phyloP scores from a whole-genome alignment of 1,139 yeast genomes.

The Yamadazyma kanchanaburiensis region DNA sequence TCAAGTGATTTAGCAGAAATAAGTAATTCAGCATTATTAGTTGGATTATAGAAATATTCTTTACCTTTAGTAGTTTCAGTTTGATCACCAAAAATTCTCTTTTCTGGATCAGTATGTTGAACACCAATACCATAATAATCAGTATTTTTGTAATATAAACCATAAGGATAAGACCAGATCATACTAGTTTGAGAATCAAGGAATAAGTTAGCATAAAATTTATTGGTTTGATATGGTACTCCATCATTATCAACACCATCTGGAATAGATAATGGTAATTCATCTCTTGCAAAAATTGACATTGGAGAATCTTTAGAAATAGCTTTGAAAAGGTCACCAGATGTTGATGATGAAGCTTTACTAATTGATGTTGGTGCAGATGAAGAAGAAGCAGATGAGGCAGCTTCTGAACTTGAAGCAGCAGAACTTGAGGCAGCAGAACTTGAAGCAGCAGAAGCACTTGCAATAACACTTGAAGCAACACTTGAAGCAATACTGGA shows the following conservation, averaged over 20 bases:
- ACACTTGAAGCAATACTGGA: too few relatives aligned
- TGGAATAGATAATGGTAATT: constrained; percentile 52
- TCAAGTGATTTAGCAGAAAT: constrained; percentile 54
- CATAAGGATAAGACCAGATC: constrained; percentile 82
- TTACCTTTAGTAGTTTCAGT: constrained; percentile 22
- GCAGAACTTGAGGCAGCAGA: constrained; percentile 7
- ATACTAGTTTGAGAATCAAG: constrained; percentile 61
- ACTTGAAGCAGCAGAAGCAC: constrained; percentile 6
- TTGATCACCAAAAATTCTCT: constrained; percentile 66
- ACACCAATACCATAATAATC: constrained; percentile 61
- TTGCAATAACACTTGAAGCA: constrained; percentile 1
- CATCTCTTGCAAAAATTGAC: constrained; percentile 43
- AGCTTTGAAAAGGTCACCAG: constrained; percentile 43
- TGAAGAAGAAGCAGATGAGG: constrained; percentile 8
- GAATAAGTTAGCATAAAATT: constrained; percentile 76
- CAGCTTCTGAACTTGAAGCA: constrained; percentile 5
- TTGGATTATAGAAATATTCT: constrained; percentile 54
- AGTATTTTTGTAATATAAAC: constrained; percentile 56
- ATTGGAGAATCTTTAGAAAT: constrained; percentile 50
- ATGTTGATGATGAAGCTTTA: constrained; percentile 6
- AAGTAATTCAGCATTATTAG: constrained; percentile 48
- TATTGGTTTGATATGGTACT: constrained; percentile 70
- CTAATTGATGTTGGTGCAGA: constrained; percentile 6
- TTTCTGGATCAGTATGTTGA: constrained; percentile 56
- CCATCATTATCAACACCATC: constrained; percentile 40